phyloP scores from a whole-genome alignment of 2,329 filamentous ascomycete species.

The Fusarium gaditjirri region DNA sequence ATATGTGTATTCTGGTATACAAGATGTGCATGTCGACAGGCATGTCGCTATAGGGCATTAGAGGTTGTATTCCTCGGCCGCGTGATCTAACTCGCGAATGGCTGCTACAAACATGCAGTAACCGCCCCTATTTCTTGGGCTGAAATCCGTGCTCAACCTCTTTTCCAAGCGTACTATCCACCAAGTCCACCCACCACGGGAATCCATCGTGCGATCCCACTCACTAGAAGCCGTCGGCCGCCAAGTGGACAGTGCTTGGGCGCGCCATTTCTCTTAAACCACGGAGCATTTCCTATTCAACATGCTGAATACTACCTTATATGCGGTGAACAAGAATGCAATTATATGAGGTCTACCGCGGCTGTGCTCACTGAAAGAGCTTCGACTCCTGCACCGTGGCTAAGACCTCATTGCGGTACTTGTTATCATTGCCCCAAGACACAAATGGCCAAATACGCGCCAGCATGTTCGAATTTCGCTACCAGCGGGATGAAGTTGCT shows the following conservation, averaged over 20 bases:
- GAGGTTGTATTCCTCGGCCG: not conserved
- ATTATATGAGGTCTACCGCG: not conserved
- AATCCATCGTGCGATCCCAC: slow-evolving; percentile 33
- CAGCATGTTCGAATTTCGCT: not conserved
- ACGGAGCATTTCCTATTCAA: slow-evolving; percentile 11
- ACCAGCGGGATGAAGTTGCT: not conserved
- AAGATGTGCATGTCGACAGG: not conserved
- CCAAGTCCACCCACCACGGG: slow-evolving; percentile 21
- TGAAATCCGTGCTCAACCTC: slow-evolving; percentile 32
- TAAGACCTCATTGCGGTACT: not conserved
- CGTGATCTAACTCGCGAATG: not conserved
- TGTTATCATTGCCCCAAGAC: not conserved
- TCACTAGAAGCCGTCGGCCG: slow-evolving; percentile 14
- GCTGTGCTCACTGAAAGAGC: not conserved
- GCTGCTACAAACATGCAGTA: not conserved
- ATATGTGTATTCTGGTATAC: not conserved
- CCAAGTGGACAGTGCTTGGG: slow-evolving; percentile 36
- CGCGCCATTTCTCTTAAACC: slow-evolving; percentile 22
- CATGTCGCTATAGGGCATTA: not conserved
- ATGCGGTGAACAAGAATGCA: not conserved
- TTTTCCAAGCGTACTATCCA: slow-evolving; percentile 20
- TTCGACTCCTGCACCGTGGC: not conserved
- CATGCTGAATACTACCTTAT: slow-evolving; percentile 3
- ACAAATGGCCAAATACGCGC: not conserved
- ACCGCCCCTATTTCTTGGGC: slow-evolving; percentile 26